phyloP scores from a whole-genome alignment of 139 green algal genomes.

The Pedinophyceae sp. region DNA sequence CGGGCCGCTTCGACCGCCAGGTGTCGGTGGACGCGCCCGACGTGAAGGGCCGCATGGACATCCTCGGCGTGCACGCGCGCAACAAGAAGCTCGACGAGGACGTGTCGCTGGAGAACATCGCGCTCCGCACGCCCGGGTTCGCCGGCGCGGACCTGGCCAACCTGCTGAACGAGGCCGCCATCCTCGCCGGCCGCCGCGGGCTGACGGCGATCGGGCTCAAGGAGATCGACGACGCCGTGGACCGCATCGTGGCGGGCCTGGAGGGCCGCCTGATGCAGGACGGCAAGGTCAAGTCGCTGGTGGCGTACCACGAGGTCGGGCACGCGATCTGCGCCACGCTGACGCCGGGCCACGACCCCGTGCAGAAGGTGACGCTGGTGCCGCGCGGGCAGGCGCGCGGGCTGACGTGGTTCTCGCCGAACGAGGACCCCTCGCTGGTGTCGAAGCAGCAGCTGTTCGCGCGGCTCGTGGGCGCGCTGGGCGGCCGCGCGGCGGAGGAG shows the following conservation, averaged over 20 bases:
- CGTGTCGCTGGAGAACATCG: conserved; percentile 88
- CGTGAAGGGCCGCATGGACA: conserved; percentile 80
- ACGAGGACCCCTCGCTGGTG: conserved; percentile 92
- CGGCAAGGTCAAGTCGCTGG: conserved; percentile 90
- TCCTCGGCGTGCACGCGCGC: conserved; percentile 81
- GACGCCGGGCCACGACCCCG: conserved; percentile 84
- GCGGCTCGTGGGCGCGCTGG: conserved; percentile 86
- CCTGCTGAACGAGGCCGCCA: conserved; percentile 98
- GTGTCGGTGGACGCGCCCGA: conserved; percentile 93
- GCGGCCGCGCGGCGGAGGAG: conserved; percentile 91
- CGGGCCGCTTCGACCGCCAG: conserved; percentile 93
- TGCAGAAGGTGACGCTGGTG: conserved; percentile 99
- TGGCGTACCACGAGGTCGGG: conserved; percentile 95
- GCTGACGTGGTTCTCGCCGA: conserved; percentile 85
- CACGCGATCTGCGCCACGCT: conserved; percentile 94
- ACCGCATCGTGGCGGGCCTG: conserved; percentile 94
- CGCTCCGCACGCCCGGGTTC: conserved; percentile 86
- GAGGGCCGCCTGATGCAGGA: conserved; percentile 95
- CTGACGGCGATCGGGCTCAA: conserved; percentile 44
- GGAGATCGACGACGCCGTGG: conserved; percentile 67
- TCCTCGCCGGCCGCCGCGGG: conserved; percentile 77
- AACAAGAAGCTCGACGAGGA: conserved; percentile 94
- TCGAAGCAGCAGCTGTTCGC: conserved; percentile 93
- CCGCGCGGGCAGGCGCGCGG: conserved; percentile 87
- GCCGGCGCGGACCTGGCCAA: conserved; percentile 90